These are phyloP conservation scores for Alternaria gansuensis DNA, from an alignment of 2,329 filamentous ascomycete genomes.

Conservation along the genomic window DNA sequence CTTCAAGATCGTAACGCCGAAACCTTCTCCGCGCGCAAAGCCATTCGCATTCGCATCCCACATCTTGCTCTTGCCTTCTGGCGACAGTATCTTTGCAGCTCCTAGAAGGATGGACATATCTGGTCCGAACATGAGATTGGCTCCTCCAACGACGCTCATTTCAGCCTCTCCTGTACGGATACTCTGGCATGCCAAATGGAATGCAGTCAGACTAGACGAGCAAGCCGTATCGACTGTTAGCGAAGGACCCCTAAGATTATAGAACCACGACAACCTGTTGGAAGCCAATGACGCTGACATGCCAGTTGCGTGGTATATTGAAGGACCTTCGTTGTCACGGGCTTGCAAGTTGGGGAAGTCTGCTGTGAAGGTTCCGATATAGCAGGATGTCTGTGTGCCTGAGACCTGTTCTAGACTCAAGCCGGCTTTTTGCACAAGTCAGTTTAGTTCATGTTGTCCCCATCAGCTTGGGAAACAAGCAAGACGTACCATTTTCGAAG, in stretches of 20 bases:
- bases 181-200: constrained; percentile 35
- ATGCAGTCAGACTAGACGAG: constrained; percentile 25
- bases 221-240: constrained; percentile 37
- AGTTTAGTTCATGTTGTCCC: too few relatives aligned
- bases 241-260: constrained; percentile 29
- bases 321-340: constrained; percentile 14
- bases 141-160: constrained; percentile 51
- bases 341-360: constrained; percentile 25
- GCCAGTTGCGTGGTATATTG: constrained; percentile 18
- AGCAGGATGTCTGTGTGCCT: constrained; percentile 33
- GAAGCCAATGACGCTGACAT: constrained; percentile 15
- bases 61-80: constrained; percentile 38
- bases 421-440: constrained; percentile 15
- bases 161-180: constrained; percentile 34
- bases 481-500: constrained; percentile 45
- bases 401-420: constrained; percentile 17
- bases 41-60: constrained; percentile 44
- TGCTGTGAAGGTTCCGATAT: constrained; percentile 25
- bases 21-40: constrained; percentile 45
- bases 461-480: too few relatives aligned
- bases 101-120: constrained; percentile 22
- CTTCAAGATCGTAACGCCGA: constrained; percentile 40
- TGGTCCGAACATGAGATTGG: constrained; percentile 46
- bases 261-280: constrained; percentile 27
- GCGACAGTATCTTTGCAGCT: constrained; percentile 15